Evolutionary conservation across 768 basidiomycete species (phyloP), one percentile per base, ranked within the genome.

Genomic region (Clathrus columnatus): DNA sequence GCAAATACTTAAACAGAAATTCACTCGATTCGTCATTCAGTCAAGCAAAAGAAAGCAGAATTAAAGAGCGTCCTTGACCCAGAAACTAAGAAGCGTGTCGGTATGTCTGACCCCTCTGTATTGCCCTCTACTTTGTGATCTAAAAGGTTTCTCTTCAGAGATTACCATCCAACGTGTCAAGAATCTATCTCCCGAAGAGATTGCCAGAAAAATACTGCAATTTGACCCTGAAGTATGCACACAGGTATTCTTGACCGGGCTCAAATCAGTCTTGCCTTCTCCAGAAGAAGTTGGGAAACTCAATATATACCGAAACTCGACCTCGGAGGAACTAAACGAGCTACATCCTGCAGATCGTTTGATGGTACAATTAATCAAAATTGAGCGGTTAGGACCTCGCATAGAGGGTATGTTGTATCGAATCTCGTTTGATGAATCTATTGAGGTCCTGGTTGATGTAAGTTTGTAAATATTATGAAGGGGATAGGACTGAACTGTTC

Each of bases 331-430:
- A 61, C 80, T 99, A 11, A 84, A 83, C 42, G 82, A 80, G 27
- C 75, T 99, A n/a, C 94, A 97, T 69, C 84, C 87, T 18, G 87
- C 96, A 17, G 96, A 99, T 70, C 83, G 96, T 28, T 79, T 99
- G 47, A 93, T 99, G 90, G 92, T 99, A 23, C 88, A 94, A 59
- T 75, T 97, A 32, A 96, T 98, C 63, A 91, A 96, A 67, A 93
- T 98, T 24, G 82, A 95, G 43, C 85, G 91, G 30, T 75, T 99
- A 8, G 79, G 77, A 8, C 87, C 91, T 46, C 83, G 96, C 8
- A 85, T 98, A 57, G 84, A 95, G 63, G 85, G 91, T n/a, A 97
- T 99, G 96, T 75, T 96, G 29, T 97, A 93, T 67, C 86, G 85
- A 63, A 82, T 83, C 57, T 81, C 81, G 43, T 98, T 96, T 64